These are phyloP conservation scores for Yamadazyma scolyti DNA, from an alignment of 805 yeast species.

Conservation along the genomic window DNA sequence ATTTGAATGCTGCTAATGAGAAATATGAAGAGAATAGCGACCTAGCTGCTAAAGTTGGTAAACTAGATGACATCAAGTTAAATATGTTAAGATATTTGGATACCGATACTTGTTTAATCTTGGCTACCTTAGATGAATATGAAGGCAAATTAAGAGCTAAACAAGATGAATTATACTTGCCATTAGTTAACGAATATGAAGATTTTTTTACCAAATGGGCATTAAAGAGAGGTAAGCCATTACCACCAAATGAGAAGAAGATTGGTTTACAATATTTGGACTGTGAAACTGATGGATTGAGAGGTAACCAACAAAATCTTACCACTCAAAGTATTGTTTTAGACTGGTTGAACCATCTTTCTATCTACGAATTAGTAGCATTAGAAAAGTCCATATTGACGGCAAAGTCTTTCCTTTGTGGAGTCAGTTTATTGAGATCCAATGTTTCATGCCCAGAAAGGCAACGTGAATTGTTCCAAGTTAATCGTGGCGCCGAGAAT, in stretches of 20 bases:
- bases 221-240: slow-evolving; percentile 16
- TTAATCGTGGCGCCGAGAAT: slow-evolving; percentile 26
- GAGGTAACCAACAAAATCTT: slow-evolving; percentile 71
- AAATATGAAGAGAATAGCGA: slow-evolving; percentile 35
- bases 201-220: slow-evolving; percentile 46
- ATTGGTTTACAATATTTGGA: slow-evolving; percentile 61
- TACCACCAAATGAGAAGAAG: slow-evolving; percentile 13
- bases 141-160: slow-evolving; percentile 75
- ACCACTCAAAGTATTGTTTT: slow-evolving; percentile 59
- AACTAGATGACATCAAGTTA: slow-evolving; percentile 51
- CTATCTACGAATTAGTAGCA: slow-evolving; percentile 78
- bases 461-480: slow-evolving; percentile 25
- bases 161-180: slow-evolving; percentile 77
- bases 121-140: slow-evolving; percentile 76
- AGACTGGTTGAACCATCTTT: slow-evolving; percentile 60
- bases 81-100: slow-evolving; percentile 79
- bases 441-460: slow-evolving; percentile 20
- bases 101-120: slow-evolving; percentile 88
- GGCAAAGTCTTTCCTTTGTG: slow-evolving; percentile 84
- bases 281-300: slow-evolving; percentile 74
- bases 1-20: slow-evolving; percentile 41
- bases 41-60: slow-evolving; percentile 58
- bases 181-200: slow-evolving; percentile 68
- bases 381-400: slow-evolving; percentile 86
- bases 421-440: slow-evolving; percentile 61